Evolutionary conservation across 192 early-diverging fungal species (phyloP), one percentile per base, ranked within the genome.

Genomic region (Linnemannia elongata): DNA sequence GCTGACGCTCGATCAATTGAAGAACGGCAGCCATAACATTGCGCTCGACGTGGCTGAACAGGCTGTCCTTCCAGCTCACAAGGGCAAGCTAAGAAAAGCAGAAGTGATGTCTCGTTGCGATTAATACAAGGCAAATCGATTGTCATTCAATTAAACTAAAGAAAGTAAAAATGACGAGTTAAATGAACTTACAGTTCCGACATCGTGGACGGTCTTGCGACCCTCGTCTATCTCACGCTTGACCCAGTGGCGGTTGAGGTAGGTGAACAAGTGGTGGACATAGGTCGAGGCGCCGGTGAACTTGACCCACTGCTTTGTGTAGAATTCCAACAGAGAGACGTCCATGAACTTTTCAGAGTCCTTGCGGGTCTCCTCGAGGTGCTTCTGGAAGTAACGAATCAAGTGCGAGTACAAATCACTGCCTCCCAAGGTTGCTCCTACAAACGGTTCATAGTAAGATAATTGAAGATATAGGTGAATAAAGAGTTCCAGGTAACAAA

Each of bases 161-260:
- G 13, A 45, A 45, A 13, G 38, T 6, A 13, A 8, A 72, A 20
- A 60, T 45, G 10, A 15, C 60, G 13, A 66, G 60, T 33, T 1
- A 22, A 52, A 63, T 52, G 22, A 42, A 91, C 91, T 92, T 88
- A 99, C 95, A 76, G 96, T 99, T 89, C 97, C 97, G 52, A 99
- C 95, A 76, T 99, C 97, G 83, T 95, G 96, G 36, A 98, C 94
- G 60, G 91, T 94, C 90, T 95, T 96, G 87, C 92, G 94, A 39
- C 97, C 96, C 79, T 99, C 98, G 52, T 98, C 97, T 72, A 97
- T 95, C 90, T 98, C 96, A 82, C 98, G 92, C 89, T 96, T 97
- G 60, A 99, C 96, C 98, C 98, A 99, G 88, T 97, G 96, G 47
- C 97, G 94, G 89, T 99, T 99, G 70, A 99, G 91, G 88, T 99